Conservation (phyloP, 2,329 filamentous ascomycete genomes). For the Aspergillus uvarum region DNA sequence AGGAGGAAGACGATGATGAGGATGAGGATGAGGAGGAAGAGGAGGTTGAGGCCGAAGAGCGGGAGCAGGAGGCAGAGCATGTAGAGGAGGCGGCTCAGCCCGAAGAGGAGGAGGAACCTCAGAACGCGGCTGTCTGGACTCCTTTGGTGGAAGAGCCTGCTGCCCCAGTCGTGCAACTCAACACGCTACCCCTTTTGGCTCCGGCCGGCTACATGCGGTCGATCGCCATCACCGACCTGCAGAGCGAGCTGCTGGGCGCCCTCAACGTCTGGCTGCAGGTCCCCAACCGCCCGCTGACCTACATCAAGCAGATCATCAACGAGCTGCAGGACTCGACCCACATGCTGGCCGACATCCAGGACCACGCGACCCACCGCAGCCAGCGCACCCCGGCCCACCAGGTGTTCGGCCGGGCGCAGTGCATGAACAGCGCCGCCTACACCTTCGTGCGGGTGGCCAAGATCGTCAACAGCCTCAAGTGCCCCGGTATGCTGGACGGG, state of each 20-base stretch:
- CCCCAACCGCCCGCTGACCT: slow-evolving; percentile 13
- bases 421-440: slow-evolving; percentile 41
- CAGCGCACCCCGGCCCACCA: slow-evolving; percentile 38
- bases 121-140: slow-evolving; percentile 2
- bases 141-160: slow-evolving; percentile 9
- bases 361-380: slow-evolving; percentile 35
- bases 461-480: slow-evolving; percentile 16
- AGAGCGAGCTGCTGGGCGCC: slow-evolving; percentile 23
- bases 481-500: slow-evolving; percentile 19
- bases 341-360: slow-evolving; percentile 44
- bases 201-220: slow-evolving; percentile 27
- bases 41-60: slow-evolving; percentile 1
- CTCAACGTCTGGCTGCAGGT: slow-evolving; percentile 34
- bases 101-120: background rate
- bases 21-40: background rate
- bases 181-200: slow-evolving; percentile 10
- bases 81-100: background rate
- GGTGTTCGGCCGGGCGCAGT: slow-evolving; percentile 38
- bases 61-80: background rate
- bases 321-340: slow-evolving; percentile 32
- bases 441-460: slow-evolving; percentile 26
- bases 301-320: slow-evolving; percentile 27
- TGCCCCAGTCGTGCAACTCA: slow-evolving; percentile 1
- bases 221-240: slow-evolving; percentile 28
- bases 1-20: background rate